phyloP scores from a whole-genome alignment of 1,139 yeast genomes.

The Debaryomyces singareniensis region DNA sequence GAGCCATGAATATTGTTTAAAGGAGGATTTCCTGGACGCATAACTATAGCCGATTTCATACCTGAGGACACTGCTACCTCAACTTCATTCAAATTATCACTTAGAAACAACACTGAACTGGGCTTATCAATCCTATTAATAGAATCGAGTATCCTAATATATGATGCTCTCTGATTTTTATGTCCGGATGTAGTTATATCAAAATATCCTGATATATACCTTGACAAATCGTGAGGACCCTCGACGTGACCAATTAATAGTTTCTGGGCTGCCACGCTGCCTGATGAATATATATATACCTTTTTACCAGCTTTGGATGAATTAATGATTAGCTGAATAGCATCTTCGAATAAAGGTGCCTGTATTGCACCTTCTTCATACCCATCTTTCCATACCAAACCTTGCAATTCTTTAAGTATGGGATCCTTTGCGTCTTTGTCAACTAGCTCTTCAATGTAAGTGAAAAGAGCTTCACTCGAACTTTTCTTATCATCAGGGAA shows the following conservation, averaged over 20 bases:
- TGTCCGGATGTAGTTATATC: slow-evolving; percentile 83
- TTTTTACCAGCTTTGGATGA: slow-evolving; percentile 20
- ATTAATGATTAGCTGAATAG: slow-evolving; percentile 47
- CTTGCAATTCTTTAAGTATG: slow-evolving; percentile 71
- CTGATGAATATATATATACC: slow-evolving; percentile 84
- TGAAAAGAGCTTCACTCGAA: slow-evolving; percentile 21
- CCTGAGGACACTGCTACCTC: slow-evolving; percentile 71
- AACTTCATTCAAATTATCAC: slow-evolving; percentile 67
- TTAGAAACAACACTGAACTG: slow-evolving; percentile 51
- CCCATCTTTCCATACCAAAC: slow-evolving; percentile 76
- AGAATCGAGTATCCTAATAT: slow-evolving; percentile 46
- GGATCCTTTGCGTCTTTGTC: slow-evolving; percentile 71
- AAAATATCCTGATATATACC: slow-evolving; percentile 57
- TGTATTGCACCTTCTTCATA: slow-evolving; percentile 65
- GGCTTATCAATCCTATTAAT: slow-evolving; percentile 27
- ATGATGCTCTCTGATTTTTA: slow-evolving; percentile 55
- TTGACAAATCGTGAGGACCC: slow-evolving; percentile 44
- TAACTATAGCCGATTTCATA: slow-evolving; percentile 50
- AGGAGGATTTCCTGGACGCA: slow-evolving; percentile 66
- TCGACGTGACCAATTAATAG: slow-evolving; percentile 63
- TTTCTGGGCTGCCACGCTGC: slow-evolving; percentile 81
- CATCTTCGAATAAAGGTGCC: slow-evolving; percentile 77
- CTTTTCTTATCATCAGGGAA: slow-evolving; percentile 36
- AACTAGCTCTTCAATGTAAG: slow-evolving; percentile 54
- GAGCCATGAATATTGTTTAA: neutral